Conservation (phyloP, 2,329 filamentous ascomycete genomes). For the Incumbomyces lentus region DNA sequence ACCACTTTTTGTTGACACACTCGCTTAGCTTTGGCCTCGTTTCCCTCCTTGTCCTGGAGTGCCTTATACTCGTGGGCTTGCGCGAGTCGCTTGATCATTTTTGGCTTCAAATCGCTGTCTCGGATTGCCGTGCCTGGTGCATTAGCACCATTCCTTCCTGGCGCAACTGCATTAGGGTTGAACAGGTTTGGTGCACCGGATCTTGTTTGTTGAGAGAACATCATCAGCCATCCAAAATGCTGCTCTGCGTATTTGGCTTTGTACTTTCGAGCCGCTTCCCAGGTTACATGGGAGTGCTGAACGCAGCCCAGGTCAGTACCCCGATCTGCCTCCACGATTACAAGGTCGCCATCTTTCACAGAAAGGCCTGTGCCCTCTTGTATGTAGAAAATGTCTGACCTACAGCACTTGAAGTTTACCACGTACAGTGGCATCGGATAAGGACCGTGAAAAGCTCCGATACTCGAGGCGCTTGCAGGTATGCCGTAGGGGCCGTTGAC, state of each 20-base stretch:
- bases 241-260: slow-evolving; percentile 90
- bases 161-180: slow-evolving; percentile 46
- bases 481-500: slow-evolving; percentile 4
- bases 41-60: slow-evolving; percentile 89
- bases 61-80: slow-evolving; percentile 82
- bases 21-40: slow-evolving; percentile 93
- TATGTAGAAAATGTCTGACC: slow-evolving; percentile 93
- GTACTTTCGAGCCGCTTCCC: slow-evolving; percentile 74
- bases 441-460: slow-evolving; percentile 19
- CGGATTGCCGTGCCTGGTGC: slow-evolving; percentile 63
- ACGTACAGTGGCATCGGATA: slow-evolving; percentile 69
- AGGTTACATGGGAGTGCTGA: slow-evolving; percentile 74
- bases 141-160: slow-evolving; percentile 57
- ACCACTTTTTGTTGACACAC: slow-evolving; percentile 94
- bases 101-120: slow-evolving; percentile 79
- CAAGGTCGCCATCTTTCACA: slow-evolving; percentile 82
- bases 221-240: slow-evolving; percentile 97
- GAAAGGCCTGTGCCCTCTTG: slow-evolving; percentile 89
- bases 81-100: slow-evolving; percentile 91
- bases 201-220: slow-evolving; percentile 75
- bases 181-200: slow-evolving; percentile 32
- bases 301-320: slow-evolving; percentile 93
- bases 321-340: slow-evolving; percentile 94
- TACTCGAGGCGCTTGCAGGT: slow-evolving; percentile 6
- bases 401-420: slow-evolving; percentile 90